These are phyloP conservation scores for Rhizoclosmatium sp. DNA, from an alignment of 192 early-diverging fungal genomes.

Conservation along the genomic window DNA sequence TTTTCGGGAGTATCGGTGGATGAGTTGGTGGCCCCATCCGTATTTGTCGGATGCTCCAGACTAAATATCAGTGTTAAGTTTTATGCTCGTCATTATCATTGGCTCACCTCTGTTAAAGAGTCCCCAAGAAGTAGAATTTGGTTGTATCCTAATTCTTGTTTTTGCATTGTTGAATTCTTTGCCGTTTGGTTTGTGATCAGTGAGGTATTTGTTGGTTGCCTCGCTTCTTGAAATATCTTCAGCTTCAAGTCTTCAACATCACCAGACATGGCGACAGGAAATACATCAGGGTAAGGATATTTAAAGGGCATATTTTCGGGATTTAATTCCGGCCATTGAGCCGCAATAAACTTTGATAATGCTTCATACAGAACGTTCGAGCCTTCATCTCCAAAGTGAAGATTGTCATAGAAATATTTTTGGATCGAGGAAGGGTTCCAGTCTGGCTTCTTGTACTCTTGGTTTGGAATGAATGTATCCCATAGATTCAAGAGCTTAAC, in stretches of 20 bases:
- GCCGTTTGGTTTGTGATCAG: no score
- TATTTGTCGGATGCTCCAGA: background rate
- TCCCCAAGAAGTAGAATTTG: background rate
- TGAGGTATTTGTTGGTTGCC: no score
- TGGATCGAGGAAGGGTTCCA: background rate
- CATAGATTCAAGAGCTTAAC: constrained; percentile 36
- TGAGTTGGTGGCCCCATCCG: background rate
- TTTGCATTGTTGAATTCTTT: no score
- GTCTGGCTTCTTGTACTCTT: constrained; percentile 14
- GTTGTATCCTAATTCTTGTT: background rate
- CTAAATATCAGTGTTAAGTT: background rate
- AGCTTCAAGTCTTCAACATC: background rate
- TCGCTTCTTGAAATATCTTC: background rate
- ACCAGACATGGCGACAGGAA: background rate
- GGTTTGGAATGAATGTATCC: constrained; percentile 5
- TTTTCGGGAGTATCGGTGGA: background rate
- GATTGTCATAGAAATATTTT: constrained; percentile 12
- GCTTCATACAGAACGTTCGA: background rate
- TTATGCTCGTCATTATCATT: background rate
- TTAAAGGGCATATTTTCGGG: background rate
- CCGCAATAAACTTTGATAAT: background rate
- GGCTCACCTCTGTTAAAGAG: background rate
- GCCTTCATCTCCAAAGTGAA: background rate
- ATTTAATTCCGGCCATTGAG: background rate
- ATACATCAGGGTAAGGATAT: background rate